A percentile compares a stretch with the other conserved stretches of the same genome.
phyloP scores from a whole-genome alignment of 345 rosid species.

The Raphanus raphanistrum region DNA sequence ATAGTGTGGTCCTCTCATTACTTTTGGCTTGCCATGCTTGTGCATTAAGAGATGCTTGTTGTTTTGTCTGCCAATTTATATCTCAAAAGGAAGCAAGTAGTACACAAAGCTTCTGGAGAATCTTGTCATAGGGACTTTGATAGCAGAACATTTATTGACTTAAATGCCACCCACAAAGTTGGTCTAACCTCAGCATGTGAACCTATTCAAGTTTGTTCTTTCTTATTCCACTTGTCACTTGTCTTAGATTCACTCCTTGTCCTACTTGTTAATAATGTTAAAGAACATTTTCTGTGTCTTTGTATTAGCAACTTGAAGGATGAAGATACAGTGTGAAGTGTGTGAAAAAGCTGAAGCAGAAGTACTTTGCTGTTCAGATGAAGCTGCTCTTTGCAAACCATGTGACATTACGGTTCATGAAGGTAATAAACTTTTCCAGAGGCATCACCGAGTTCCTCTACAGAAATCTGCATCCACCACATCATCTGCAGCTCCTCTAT shows the following conservation, averaged over 20 bases:
- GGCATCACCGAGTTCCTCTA: constrained; percentile 38
- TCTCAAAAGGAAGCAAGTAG: not conserved
- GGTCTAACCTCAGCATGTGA: constrained; percentile 33
- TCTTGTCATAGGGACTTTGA: constrained; percentile 4
- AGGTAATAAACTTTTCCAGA: constrained; percentile 40
- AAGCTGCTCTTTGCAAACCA: constrained; percentile 47
- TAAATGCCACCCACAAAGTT: constrained; percentile 39
- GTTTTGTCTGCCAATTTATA: constrained; percentile 25
- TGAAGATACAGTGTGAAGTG: constrained; percentile 45
- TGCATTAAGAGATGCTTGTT: constrained; percentile 18
- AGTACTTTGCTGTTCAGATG: constrained; percentile 47
- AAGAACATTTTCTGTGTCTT: not conserved
- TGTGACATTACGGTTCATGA: constrained; percentile 45
- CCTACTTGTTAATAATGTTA: not conserved
- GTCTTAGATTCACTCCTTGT: constrained; percentile 14
- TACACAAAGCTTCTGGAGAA: constrained; percentile 21
- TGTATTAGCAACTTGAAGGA: constrained; percentile 11
- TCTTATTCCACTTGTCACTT: constrained; percentile 6
- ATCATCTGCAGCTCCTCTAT: constrained; percentile 31
- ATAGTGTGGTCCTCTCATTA: constrained; percentile 39
- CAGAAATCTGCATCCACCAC: constrained; percentile 22
- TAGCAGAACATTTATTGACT: constrained; percentile 25
- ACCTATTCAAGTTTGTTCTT: constrained; percentile 30
- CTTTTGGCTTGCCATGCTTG: constrained; percentile 37
- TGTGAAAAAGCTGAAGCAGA: constrained; percentile 48